A percentile compares a stretch with the other conserved stretches of the same genome.
Conservation (phyloP, 2,329 filamentous ascomycete genomes). For the Dactylonectria estremocensis region DNA sequence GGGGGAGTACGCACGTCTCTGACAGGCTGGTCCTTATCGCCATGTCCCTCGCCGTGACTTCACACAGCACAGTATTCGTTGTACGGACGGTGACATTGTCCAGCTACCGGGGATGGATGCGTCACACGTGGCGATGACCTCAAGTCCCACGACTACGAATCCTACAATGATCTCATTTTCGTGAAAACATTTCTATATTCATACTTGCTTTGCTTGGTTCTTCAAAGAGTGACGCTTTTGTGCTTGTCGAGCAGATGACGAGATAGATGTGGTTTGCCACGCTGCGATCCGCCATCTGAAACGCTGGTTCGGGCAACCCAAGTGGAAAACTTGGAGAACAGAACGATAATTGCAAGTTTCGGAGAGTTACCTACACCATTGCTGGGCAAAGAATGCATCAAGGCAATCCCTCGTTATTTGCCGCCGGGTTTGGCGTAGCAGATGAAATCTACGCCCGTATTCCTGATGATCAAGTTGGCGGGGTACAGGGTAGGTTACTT, state of each 20-base stretch:
- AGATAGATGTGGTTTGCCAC: too few species aligned
- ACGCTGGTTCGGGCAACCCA: too few species aligned
- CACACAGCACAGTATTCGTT: slow-evolving; percentile 13
- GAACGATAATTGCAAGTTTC: too few species aligned
- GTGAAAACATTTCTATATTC: neutral
- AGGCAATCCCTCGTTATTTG: too few species aligned
- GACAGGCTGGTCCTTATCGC: neutral
- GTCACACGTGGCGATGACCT: slow-evolving; percentile 1
- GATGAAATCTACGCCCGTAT: neutral
- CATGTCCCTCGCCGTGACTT: neutral
- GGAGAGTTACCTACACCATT: too few species aligned
- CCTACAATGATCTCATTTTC: neutral
- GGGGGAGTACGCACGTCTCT: neutral
- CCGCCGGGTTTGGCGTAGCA: too few species aligned
- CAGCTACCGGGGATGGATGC: neutral
- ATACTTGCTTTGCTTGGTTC: neutral
- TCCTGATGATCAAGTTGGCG: neutral
- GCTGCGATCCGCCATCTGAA: too few species aligned
- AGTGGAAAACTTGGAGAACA: too few species aligned
- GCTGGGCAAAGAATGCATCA: too few species aligned
- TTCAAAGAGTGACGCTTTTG: neutral
- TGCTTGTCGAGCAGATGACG: too few species aligned
- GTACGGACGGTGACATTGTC: neutral
- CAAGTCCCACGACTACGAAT: neutral
- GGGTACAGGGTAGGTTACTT: neutral